Evolutionary conservation across 495 filamentous ascomycete genomes (phyloP).

Genomic region (Melanomma pulvis-pyrius): DNA sequence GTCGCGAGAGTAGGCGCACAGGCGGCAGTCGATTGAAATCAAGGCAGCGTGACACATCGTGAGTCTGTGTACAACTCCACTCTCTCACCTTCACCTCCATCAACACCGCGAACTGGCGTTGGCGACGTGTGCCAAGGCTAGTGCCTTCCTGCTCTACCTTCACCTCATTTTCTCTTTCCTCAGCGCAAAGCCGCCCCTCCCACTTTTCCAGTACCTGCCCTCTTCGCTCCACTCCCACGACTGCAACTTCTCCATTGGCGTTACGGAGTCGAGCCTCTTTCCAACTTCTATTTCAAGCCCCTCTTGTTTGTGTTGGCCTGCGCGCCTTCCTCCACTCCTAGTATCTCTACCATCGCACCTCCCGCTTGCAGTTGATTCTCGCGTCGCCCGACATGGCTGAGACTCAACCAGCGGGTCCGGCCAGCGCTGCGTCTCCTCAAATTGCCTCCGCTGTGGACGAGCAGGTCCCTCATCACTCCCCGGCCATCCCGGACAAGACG

Average conservation of each 20-base stretch:
- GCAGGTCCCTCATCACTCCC: background rate
- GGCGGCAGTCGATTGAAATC: background rate
- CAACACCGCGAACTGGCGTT: background rate
- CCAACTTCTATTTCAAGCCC: background rate
- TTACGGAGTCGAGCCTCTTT: slow-evolving; percentile 10
- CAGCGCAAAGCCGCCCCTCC: background rate
- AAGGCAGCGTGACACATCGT: background rate
- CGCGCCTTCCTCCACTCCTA: slow-evolving; percentile 1
- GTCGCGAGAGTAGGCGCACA: no score
- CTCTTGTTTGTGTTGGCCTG: background rate
- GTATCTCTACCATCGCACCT: background rate
- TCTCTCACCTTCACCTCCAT: background rate
- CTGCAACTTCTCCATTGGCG: slow-evolving; percentile 4
- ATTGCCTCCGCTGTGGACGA: background rate
- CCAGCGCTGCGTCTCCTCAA: background rate
- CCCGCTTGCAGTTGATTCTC: background rate
- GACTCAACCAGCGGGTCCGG: background rate
- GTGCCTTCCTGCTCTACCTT: slow-evolving; percentile 4
- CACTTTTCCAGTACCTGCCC: background rate
- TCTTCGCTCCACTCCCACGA: background rate
- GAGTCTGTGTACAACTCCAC: background rate
- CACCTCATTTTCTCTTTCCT: background rate
- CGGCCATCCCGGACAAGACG: slow-evolving; percentile 9
- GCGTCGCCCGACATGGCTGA: slow-evolving; percentile 7
- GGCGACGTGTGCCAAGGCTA: slow-evolving; percentile 1